Conservation (phyloP, 192 early-diverging fungal species). For the Backusella circina region DNA sequence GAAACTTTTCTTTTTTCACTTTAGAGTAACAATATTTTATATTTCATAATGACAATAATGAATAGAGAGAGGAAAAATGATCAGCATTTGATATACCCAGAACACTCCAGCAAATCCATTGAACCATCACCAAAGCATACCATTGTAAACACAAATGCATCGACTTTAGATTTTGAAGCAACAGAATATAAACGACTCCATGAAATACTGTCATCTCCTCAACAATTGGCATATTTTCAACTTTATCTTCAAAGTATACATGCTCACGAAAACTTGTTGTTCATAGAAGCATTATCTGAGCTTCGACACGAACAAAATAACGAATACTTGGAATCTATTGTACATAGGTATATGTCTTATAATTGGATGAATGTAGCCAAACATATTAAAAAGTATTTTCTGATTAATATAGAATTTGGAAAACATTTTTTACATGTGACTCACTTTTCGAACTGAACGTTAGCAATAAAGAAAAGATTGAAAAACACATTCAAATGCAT, state of each 20-base stretch:
- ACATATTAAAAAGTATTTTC: neutral
- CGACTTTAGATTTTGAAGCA: neutral
- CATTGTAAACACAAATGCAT: neutral
- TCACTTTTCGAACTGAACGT: conserved; percentile 28
- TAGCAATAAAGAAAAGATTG: conserved; percentile 7
- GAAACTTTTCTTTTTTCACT: neutral
- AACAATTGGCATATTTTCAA: conserved; percentile 18
- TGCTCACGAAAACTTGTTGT: conserved; percentile 31
- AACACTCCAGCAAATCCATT: neutral
- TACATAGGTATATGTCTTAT: conserved; percentile 13
- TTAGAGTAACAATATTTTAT: neutral
- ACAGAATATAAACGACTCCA: conserved; percentile 11
- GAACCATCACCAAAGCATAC: neutral
- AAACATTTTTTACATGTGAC: conserved; percentile 23
- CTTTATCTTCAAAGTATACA: conserved; percentile 13
- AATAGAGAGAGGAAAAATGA: neutral
- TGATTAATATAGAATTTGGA: conserved; percentile 24
- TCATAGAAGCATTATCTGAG: conserved; percentile 28
- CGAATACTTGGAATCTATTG: neutral
- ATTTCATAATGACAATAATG: neutral
- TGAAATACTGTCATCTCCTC: conserved; percentile 21
- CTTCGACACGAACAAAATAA: conserved; percentile 13
- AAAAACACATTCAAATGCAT: neutral
- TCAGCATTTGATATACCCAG: neutral
- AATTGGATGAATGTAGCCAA: neutral